Evolutionary conservation across 768 basidiomycete genomes (phyloP), one percentile per base, ranked within the genome.

Genomic region (Serpula lacrymans): DNA sequence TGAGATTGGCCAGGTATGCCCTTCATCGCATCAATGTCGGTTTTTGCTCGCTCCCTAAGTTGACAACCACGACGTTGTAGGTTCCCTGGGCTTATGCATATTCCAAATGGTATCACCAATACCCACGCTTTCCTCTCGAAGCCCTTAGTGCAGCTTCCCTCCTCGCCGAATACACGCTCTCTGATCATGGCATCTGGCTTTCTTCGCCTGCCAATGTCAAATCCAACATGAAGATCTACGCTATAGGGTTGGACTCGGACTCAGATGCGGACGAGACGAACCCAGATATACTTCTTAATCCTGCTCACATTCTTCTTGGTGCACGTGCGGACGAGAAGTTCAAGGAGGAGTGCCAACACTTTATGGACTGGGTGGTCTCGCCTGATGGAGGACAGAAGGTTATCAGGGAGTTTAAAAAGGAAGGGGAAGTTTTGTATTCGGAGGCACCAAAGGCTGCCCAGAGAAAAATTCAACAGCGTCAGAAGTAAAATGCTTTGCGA

Each of bases 61-160:
- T n/a, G n/a, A n/a, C n/a, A n/a, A n/a, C n/a, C n/a, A n/a, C 11
- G 24, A 10, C 47, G 31, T 28, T 20, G 9, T 30, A 78, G 74
- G 68, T 78, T 5, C 78, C 78, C 3, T 80, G 77, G 78, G 76
- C 66, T 5, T 57, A 63, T 29, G 53, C 64, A 8, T 74, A 75
- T 47, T 75, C 75, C 3, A 70, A 63, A 18, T 80, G 77, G 77
- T 80, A 79, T 48, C 77, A 80, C 49, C 72, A 78, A 50, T 78
- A 77, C 53, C 67, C 74, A 2, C 65, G 63, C 1, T 80, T 74
- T 55, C 77, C 77, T 0, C 50, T 70, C 1, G 63, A 77, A 54
- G 73, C 75, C 0, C 57, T 79, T 10, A 47, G 54, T 14, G 74
- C 73, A 1, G 74, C 78, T 1, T 62, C 75, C 2, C 46, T 65